Conservation (phyloP, 371 early-diverging fungal genomes). For the Haplosporangium sp. region DNA sequence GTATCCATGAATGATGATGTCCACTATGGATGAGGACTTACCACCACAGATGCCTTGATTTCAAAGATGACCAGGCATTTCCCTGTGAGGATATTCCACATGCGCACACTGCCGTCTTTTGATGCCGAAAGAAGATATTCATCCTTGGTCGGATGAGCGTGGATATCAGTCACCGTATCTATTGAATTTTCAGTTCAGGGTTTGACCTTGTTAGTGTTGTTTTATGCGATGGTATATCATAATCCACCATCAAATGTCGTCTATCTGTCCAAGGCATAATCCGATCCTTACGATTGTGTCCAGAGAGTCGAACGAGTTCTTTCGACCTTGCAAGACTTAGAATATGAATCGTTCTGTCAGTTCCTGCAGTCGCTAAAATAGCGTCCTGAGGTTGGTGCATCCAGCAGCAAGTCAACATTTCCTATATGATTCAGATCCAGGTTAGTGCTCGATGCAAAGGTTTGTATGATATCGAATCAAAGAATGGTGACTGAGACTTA, state of each 20-base stretch:
- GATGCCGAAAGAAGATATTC: slow-evolving; percentile 81
- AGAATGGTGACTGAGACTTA: slow-evolving; percentile 12
- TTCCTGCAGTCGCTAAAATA: slow-evolving; percentile 75
- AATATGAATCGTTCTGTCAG: slow-evolving; percentile 70
- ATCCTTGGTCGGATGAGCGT: slow-evolving; percentile 75
- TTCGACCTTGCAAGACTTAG: slow-evolving; percentile 79
- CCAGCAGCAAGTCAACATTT: slow-evolving; percentile 78
- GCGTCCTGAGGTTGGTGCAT: slow-evolving; percentile 74
- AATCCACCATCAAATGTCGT: neutral
- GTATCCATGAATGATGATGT: too few species aligned
- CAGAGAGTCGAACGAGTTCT: slow-evolving; percentile 69
- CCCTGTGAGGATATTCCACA: slow-evolving; percentile 87
- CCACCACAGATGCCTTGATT: slow-evolving; percentile 69
- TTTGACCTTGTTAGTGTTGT: too few species aligned
- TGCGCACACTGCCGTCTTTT: slow-evolving; percentile 85
- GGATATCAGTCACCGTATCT: slow-evolving; percentile 75
- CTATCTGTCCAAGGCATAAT: too few species aligned
- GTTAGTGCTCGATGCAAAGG: too few species aligned
- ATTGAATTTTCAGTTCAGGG: slow-evolving; percentile 20
- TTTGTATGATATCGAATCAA: too few species aligned
- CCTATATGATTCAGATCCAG: slow-evolving; percentile 28
- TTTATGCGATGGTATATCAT: neutral
- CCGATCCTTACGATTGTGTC: slow-evolving; percentile 74
- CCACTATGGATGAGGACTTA: too few species aligned
- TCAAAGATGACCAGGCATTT: slow-evolving; percentile 73